Conservation (phyloP, 495 filamentous ascomycete species). For the Hyaloscypha hepaticicola region DNA sequence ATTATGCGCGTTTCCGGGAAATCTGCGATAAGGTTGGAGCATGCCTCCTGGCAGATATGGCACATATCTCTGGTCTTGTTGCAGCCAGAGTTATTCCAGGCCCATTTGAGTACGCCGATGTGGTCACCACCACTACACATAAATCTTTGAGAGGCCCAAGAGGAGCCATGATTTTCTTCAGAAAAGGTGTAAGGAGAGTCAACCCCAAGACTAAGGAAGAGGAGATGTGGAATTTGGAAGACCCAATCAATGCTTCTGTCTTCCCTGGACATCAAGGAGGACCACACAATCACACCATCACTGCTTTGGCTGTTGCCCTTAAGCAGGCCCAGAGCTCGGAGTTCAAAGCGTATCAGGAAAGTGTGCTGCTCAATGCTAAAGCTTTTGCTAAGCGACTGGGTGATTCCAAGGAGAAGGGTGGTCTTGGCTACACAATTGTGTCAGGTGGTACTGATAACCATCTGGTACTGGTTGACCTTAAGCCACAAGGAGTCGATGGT, state of each 20-base stretch:
- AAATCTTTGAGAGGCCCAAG: slow-evolving; percentile 94
- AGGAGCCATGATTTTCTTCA: slow-evolving; percentile 98
- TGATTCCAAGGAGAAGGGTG: slow-evolving; percentile 67
- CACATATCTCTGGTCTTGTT: slow-evolving; percentile 94
- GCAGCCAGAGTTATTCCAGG: slow-evolving; percentile 86
- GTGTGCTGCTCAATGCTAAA: slow-evolving; percentile 83
- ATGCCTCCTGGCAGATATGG: slow-evolving; percentile 93
- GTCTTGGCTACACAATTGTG: slow-evolving; percentile 86
- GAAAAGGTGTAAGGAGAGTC: slow-evolving; percentile 80
- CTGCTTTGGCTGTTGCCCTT: slow-evolving; percentile 87
- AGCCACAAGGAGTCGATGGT: slow-evolving; percentile 85
- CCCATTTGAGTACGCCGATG: slow-evolving; percentile 86
- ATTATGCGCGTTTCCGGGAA: slow-evolving; percentile 83
- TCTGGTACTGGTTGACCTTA: slow-evolving; percentile 91
- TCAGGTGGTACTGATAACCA: slow-evolving; percentile 96
- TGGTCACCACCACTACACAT: slow-evolving; percentile 98
- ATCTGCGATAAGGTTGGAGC: slow-evolving; percentile 89
- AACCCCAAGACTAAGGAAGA: slow-evolving; percentile 82
- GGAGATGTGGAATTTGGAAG: slow-evolving; percentile 87
- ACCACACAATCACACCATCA: slow-evolving; percentile 98
- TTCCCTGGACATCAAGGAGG: slow-evolving; percentile 99
- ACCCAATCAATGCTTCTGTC: slow-evolving; percentile 91
- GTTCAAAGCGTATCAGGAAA: slow-evolving; percentile 85
- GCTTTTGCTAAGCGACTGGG: slow-evolving; percentile 77
- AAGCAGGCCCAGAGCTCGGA: slow-evolving; percentile 89